These are phyloP conservation scores for Tulasnella sp. DNA, from an alignment of 768 basidiomycete genomes.

Conservation along the genomic window DNA sequence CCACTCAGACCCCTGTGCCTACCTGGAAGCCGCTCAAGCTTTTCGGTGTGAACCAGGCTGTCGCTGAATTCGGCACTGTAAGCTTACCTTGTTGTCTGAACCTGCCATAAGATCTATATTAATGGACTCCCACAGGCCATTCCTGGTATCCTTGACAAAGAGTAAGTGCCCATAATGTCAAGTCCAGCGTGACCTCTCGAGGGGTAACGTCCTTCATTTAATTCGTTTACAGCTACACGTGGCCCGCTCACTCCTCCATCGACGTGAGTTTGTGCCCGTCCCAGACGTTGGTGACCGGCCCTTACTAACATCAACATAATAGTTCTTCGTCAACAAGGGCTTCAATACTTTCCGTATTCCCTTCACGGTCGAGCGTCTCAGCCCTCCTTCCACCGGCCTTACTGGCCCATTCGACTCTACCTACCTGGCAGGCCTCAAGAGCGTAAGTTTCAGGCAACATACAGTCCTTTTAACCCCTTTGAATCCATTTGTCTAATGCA, in stretches of 20 bases:
- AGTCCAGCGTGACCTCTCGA: background rate
- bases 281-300: background rate
- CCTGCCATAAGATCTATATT: slow-evolving; percentile 42
- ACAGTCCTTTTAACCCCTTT: background rate
- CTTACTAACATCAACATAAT: background rate
- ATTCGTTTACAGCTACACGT: slow-evolving; percentile 47
- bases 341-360: slow-evolving; percentile 31
- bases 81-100: background rate
- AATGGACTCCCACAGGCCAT: slow-evolving; percentile 56
- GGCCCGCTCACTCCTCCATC: slow-evolving; percentile 50
- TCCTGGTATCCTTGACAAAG: slow-evolving; percentile 52
- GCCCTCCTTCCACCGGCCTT: slow-evolving; percentile 51
- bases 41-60: slow-evolving; percentile 66
- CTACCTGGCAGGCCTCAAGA: slow-evolving; percentile 57
- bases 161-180: slow-evolving; percentile 32
- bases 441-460: slow-evolving; percentile 31
- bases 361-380: slow-evolving; percentile 62
- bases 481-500: slow-evolving; percentile 53
- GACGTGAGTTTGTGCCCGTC: slow-evolving; percentile 43
- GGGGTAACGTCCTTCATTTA: background rate
- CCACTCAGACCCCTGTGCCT: background rate
- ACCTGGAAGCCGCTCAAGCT: slow-evolving; percentile 53
- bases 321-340: slow-evolving; percentile 29
- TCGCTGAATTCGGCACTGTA: slow-evolving; percentile 61
- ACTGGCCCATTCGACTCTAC: slow-evolving; percentile 57